These are phyloP conservation scores for Ilex aquifolium DNA, from an alignment of 257 asterid genomes.

Conservation along the genomic window DNA sequence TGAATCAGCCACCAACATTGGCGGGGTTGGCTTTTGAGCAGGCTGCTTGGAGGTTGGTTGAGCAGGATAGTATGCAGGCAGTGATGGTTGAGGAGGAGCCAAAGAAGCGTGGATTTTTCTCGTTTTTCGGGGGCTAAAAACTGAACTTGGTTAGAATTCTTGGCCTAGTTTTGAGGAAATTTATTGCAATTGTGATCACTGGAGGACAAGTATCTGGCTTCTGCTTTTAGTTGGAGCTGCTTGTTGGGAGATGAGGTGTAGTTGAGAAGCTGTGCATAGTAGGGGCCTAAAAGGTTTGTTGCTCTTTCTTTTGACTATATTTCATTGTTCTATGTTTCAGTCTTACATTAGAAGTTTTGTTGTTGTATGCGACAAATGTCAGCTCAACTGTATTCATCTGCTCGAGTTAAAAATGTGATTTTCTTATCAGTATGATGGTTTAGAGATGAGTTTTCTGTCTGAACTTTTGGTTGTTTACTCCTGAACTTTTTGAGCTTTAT, in stretches of 20 bases:
- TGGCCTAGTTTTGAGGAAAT: background rate
- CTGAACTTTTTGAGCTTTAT: no score
- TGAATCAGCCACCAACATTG: conserved; percentile 90
- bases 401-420: no score
- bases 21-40: conserved; percentile 96
- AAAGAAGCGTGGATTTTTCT: conserved; percentile 86
- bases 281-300: conserved; percentile 21
- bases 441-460: no score
- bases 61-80: conserved; percentile 97
- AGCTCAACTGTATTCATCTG: no score
- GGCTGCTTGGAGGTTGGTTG: conserved; percentile 98
- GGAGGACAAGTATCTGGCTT: background rate
- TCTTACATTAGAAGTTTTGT: background rate
- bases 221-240: no score
- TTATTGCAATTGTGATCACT: background rate
- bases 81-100: conserved; percentile 96
- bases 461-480: no score
- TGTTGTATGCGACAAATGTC: background rate
- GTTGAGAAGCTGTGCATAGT: conserved; percentile 32
- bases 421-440: no score
- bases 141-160: background rate
- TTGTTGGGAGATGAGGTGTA: conserved; percentile 1
- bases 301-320: conserved; percentile 23
- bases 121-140: conserved; percentile 73
- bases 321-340: conserved; percentile 10